These are phyloP conservation scores for Venturiaceae sp. DNA, from an alignment of 2,329 filamentous ascomycete genomes.

Conservation along the genomic window DNA sequence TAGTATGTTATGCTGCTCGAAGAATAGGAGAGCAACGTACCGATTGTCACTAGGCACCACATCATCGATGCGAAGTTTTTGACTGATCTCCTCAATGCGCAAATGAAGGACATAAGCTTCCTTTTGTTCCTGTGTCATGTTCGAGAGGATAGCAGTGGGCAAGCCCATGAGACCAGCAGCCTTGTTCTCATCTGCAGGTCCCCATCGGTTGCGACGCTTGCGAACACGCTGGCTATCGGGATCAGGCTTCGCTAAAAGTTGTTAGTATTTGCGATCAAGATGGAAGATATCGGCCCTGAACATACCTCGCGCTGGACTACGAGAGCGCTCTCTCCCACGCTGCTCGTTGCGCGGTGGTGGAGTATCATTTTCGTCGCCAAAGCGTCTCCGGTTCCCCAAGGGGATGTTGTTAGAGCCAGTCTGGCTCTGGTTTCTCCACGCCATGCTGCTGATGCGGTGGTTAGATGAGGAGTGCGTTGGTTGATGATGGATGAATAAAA, in stretches of 20 bases:
- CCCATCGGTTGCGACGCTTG: constrained; percentile 99
- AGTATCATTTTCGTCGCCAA: constrained; percentile 54
- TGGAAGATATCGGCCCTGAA: constrained; percentile 1
- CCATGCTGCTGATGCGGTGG: constrained; percentile 33
- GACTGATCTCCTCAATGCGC: constrained; percentile 97
- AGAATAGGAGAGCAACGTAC: constrained; percentile 42
- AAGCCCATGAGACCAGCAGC: constrained; percentile 95
- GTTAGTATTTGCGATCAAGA: background rate
- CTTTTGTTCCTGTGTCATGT: constrained; percentile 97
- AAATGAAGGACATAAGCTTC: constrained; percentile 95
- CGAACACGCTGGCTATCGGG: constrained; percentile 74
- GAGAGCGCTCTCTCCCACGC: constrained; percentile 66
- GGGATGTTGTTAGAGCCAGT: constrained; percentile 98
- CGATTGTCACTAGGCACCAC: constrained; percentile 94
- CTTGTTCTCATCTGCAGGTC: constrained; percentile 95
- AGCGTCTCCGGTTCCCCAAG: constrained; percentile 72
- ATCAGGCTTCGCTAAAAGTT: constrained; percentile 20
- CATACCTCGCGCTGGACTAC: constrained; percentile 77
- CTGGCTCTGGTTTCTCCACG: constrained; percentile 66
- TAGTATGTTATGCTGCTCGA: constrained; percentile 11
- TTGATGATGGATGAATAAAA: background rate
- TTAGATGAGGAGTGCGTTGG: background rate
- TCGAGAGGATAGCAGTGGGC: constrained; percentile 89
- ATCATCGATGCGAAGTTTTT: constrained; percentile 98
- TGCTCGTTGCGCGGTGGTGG: constrained; percentile 35